These are phyloP conservation scores for Chalciporus piperatus DNA, from an alignment of 768 basidiomycete species.

Conservation along the genomic window DNA sequence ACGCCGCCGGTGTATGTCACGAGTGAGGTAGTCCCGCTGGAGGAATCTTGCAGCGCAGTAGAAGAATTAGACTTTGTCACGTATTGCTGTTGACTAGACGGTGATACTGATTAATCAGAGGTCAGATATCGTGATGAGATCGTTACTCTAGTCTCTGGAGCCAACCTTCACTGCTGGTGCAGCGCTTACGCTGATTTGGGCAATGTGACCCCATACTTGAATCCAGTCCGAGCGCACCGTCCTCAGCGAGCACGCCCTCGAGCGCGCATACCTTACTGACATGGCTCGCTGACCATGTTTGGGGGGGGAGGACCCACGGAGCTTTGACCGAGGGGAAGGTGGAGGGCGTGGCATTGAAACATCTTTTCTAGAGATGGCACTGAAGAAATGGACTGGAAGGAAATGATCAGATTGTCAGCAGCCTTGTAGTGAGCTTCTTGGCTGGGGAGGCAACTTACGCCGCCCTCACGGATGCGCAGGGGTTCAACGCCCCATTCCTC, in stretches of 20 bases:
- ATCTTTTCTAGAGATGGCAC: slow-evolving; percentile 92
- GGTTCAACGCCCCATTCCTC: slow-evolving; percentile 89
- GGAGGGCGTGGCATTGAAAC: slow-evolving; percentile 85
- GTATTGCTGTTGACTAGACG: neutral
- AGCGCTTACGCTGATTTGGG: too few species aligned
- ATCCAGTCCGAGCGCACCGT: too few species aligned
- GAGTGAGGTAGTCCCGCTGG: slow-evolving; percentile 3
- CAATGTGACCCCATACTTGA: too few species aligned
- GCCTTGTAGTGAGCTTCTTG: neutral
- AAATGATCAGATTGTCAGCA: neutral
- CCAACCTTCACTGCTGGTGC: slow-evolving; percentile 1
- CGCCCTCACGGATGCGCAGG: slow-evolving; percentile 88
- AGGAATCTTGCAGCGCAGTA: neutral
- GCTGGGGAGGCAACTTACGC: slow-evolving; percentile 47
- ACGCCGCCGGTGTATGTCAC: slow-evolving; percentile 10
- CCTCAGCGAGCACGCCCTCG: too few species aligned
- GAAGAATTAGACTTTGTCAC: neutral
- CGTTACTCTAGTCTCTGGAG: too few species aligned
- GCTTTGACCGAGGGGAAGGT: slow-evolving; percentile 93
- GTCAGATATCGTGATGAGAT: neutral
- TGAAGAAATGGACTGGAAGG: slow-evolving; percentile 80
- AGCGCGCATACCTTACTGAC: too few species aligned
- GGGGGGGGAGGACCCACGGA: slow-evolving; percentile 55
- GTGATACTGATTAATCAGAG: neutral
- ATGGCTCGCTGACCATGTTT: too few species aligned